Conservation (phyloP, 352 stramenopile species). For the Globisporangium spiculum region DNA sequence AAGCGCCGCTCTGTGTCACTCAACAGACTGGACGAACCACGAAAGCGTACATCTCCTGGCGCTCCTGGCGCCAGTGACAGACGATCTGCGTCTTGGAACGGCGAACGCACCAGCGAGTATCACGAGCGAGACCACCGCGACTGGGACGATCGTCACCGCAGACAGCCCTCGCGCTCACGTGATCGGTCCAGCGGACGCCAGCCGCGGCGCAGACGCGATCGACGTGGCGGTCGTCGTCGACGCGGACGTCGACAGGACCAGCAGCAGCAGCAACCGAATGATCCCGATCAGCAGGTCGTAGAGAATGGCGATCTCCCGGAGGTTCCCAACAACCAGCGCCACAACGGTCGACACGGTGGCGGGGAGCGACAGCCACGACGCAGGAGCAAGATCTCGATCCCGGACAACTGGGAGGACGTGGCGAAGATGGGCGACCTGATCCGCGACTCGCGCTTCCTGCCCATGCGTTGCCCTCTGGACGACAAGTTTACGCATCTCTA, state of each 20-base stretch:
- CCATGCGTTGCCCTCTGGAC: slow-evolving; percentile 72
- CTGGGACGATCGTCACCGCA: slow-evolving; percentile 5
- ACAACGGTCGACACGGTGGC: neutral
- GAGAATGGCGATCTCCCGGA: neutral
- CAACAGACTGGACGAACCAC: slow-evolving; percentile 1
- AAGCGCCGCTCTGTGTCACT: slow-evolving; percentile 12
- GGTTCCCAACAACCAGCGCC: neutral
- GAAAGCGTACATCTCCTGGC: neutral
- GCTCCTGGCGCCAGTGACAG: neutral
- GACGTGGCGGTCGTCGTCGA: neutral
- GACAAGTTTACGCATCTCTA: slow-evolving; percentile 56
- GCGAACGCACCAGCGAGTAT: neutral
- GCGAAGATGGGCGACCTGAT: slow-evolving; percentile 65
- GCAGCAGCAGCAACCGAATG: slow-evolving; percentile 1
- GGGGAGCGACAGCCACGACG: slow-evolving; percentile 1
- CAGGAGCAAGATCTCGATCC: slow-evolving; percentile 35
- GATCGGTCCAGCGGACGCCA: slow-evolving; percentile 6
- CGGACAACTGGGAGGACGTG: slow-evolving; percentile 81
- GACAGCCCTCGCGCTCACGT: slow-evolving; percentile 16
- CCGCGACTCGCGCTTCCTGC: slow-evolving; percentile 52
- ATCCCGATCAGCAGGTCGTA: neutral
- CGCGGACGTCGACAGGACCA: slow-evolving; percentile 1
- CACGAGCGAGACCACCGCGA: slow-evolving; percentile 6
- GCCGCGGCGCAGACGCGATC: slow-evolving; percentile 4
- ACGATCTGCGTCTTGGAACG: slow-evolving; percentile 10